These are phyloP conservation scores for Sedum album DNA, from an alignment of 164 flowering plant species.

Conservation along the genomic window DNA sequence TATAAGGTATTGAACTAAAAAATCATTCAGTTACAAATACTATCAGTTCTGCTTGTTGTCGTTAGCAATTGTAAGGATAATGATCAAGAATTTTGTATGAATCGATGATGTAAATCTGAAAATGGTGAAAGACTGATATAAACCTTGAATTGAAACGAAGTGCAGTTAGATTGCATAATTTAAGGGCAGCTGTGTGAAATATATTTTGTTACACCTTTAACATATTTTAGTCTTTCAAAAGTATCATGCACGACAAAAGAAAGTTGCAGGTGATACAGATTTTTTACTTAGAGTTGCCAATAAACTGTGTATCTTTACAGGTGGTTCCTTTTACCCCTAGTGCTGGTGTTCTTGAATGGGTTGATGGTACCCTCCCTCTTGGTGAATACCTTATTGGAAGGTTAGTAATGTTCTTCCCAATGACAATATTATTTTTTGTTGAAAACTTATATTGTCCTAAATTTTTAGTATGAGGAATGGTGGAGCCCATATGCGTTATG, in stretches of 20 bases:
- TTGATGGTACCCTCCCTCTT: slow-evolving; percentile 87
- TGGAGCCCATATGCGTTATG: slow-evolving; percentile 96
- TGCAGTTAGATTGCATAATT: neutral
- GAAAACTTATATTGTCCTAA: neutral
- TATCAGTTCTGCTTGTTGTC: neutral
- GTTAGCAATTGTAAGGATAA: neutral
- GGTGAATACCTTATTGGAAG: slow-evolving; percentile 96
- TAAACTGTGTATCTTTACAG: slow-evolving; percentile 27
- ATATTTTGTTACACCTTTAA: neutral
- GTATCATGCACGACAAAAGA: neutral
- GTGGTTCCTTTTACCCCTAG: slow-evolving; percentile 99
- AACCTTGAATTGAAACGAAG: neutral
- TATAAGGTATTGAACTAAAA: slow-evolving; percentile 58
- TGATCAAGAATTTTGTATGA: neutral
- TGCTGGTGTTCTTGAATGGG: slow-evolving; percentile 99
- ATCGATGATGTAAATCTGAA: neutral
- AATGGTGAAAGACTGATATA: neutral
- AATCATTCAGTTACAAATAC: neutral
- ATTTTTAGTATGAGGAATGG: slow-evolving; percentile 66
- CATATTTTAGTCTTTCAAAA: neutral
- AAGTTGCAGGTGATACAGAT: neutral
- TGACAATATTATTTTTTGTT: neutral
- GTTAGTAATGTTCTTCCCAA: slow-evolving; percentile 27
- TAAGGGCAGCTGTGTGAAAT: no score
- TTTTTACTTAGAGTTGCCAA: no score